A percentile compares a stretch with the other conserved stretches of the same genome.
Evolutionary conservation across 2,329 filamentous ascomycete genomes (phyloP).

Genomic region (Plenodomus tracheiphilus): DNA sequence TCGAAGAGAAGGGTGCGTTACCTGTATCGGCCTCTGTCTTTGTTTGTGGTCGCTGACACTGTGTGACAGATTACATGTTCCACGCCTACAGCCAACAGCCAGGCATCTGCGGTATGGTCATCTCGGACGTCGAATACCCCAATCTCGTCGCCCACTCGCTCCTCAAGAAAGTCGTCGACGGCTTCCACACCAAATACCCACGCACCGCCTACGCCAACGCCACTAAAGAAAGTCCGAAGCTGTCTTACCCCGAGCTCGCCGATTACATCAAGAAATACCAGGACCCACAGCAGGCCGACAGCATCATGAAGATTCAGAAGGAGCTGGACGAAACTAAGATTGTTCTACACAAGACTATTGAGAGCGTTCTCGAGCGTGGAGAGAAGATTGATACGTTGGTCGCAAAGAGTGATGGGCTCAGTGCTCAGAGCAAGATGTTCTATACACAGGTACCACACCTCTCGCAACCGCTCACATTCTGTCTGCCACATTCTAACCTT

Average conservation of each 20-base stretch:
- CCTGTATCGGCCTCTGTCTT: neutral
- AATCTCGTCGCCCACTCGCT: conserved; percentile 83
- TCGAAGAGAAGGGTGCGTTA: conserved; percentile 70
- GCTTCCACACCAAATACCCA: conserved; percentile 79
- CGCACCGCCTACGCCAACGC: conserved; percentile 65
- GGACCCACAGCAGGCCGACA: conserved; percentile 85
- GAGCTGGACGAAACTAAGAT: conserved; percentile 98
- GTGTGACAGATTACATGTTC: conserved; percentile 62
- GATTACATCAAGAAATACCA: conserved; percentile 81
- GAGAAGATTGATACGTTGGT: conserved; percentile 97
- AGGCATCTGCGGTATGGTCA: conserved; percentile 53
- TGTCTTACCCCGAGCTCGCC: conserved; percentile 73
- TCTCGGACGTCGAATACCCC: conserved; percentile 56
- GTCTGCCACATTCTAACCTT: conserved; percentile 4
- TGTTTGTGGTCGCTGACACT: neutral
- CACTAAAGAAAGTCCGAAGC: conserved; percentile 41
- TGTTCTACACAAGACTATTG: conserved; percentile 94
- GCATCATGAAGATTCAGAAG: conserved; percentile 93
- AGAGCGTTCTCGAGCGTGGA: conserved; percentile 82
- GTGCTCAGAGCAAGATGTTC: conserved; percentile 95
- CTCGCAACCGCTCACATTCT: neutral
- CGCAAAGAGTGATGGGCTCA: conserved; percentile 88
- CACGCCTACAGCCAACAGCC: conserved; percentile 51
- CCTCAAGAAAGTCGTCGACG: conserved; percentile 83
- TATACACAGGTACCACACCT: conserved; percentile 68